Evolutionary conservation across 179 eudicot genomes (phyloP), one percentile per base, ranked within the genome.

Genomic region (Silene coronaria): DNA sequence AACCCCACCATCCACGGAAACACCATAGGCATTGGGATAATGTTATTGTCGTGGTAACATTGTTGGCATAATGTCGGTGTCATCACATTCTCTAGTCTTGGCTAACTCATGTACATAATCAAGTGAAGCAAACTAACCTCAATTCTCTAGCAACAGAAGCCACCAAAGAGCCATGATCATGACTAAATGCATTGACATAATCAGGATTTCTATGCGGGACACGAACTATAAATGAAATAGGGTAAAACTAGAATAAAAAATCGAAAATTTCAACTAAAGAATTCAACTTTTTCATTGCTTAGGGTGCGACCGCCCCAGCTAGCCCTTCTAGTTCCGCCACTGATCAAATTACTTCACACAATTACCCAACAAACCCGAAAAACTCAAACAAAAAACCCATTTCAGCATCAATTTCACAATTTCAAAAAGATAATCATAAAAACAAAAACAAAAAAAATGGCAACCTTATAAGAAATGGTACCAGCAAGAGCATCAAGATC

Each of bases 401-500:
- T 60, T 24, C 48, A 36, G 4, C 59, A 59, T 21, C 60, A 24
- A 67, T 42, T 12, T 60, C 6, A 1, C 21, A 38, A 51, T 23
- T 38, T 24, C 24, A 26, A 23, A 21, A 27, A 6, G 22, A 42
- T 22, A 2, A 26, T 22, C 30, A 4, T n/a, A 0, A 28, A 7
- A 16, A 55, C 30, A 45, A 16, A 46, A n/a, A n/a, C 7, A 26
- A 32, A 2, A 22, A 68, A 16, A 45, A 3, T 19, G 0, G 51
- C 51, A 80, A 92, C 98, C 97, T 90, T 93, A 66, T 87, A 91
- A 61, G 98, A 92, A 70, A 94, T 87, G 75, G 97, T 92, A 7
- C 97, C 99, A 77, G 97, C 99, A 67, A 95, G 88, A 38, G 99
- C 99, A 89, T 95, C 99, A 80, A 95, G 99, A 84, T 95, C 99